Evolutionary conservation across 768 basidiomycete genomes (phyloP).

Genomic region (Clitopilus passeckerianus): DNA sequence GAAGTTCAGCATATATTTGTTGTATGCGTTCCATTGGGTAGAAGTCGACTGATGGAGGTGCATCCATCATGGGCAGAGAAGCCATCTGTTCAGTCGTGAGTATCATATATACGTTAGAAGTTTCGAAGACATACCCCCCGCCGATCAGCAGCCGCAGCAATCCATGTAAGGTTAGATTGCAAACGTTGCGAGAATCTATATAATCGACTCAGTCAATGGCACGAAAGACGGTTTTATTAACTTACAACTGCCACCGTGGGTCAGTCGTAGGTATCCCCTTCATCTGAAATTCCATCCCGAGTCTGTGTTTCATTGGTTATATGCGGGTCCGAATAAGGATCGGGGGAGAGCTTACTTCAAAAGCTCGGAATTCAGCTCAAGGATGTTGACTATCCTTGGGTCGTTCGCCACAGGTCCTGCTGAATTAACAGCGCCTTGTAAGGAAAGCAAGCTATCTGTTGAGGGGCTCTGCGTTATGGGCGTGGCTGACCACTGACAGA

Average conservation of each 20-base stretch:
- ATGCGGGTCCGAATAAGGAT: conserved; percentile 1
- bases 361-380: conserved; percentile 68
- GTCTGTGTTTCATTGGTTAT: conserved; percentile 28
- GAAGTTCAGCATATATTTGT: conserved; percentile 58
- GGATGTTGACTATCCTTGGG: conserved; percentile 52
- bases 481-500: neutral
- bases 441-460: neutral
- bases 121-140: conserved; percentile 30
- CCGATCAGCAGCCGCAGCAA: conserved; percentile 60
- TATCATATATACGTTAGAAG: conserved; percentile 2
- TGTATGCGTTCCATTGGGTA: conserved; percentile 55
- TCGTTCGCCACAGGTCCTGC: neutral
- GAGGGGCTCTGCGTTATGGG: no score
- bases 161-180: conserved; percentile 68
- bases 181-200: conserved; percentile 55
- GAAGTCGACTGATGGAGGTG: conserved; percentile 47
- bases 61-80: conserved; percentile 49
- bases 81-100: conserved; percentile 24
- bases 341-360: conserved; percentile 46
- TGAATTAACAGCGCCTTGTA: neutral
- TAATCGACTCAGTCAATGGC: conserved; percentile 4
- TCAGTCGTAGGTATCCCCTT: conserved; percentile 45
- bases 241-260: conserved; percentile 53
- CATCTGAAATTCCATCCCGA: conserved; percentile 56
- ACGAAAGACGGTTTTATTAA: conserved; percentile 9